Evolutionary conservation across 1,139 yeast genomes (phyloP).

Genomic region (Geotrichum aggregatum): DNA sequence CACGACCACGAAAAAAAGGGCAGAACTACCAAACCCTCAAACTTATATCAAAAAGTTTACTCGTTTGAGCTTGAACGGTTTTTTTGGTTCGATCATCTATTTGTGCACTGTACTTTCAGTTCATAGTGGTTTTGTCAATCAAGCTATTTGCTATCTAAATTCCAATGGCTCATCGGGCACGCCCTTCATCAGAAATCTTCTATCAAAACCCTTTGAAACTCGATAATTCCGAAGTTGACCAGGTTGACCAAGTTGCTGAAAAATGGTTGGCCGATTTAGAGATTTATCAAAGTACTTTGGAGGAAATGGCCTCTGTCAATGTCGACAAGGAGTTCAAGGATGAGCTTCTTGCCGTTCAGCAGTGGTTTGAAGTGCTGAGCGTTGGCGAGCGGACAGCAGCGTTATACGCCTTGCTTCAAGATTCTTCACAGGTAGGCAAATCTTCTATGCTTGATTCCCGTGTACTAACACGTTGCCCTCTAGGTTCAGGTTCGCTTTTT

Average conservation of each 20-base stretch:
- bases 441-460: background rate
- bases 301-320: slow-evolving; percentile 39
- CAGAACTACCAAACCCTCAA: background rate
- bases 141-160: background rate
- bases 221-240: slow-evolving; percentile 20
- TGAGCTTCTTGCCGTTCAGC: slow-evolving; percentile 37
- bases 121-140: too few species aligned
- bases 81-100: background rate
- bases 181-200: slow-evolving; percentile 32
- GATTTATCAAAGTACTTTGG: slow-evolving; percentile 36
- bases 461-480: background rate
- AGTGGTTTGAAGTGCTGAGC: slow-evolving; percentile 40
- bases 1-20: background rate
- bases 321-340: slow-evolving; percentile 30
- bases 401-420: slow-evolving; percentile 38
- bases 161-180: slow-evolving; percentile 24
- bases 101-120: too few species aligned
- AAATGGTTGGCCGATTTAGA: slow-evolving; percentile 39
- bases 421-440: slow-evolving; percentile 32
- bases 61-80: background rate
- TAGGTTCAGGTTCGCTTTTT: slow-evolving; percentile 39
- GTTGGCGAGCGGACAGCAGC: slow-evolving; percentile 43
- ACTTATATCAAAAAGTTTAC: too few species aligned
- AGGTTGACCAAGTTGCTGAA: slow-evolving; percentile 32
- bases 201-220: slow-evolving; percentile 11